Conservation (phyloP, 2,329 filamentous ascomycete genomes). For the Emericellopsis atlantica region DNA sequence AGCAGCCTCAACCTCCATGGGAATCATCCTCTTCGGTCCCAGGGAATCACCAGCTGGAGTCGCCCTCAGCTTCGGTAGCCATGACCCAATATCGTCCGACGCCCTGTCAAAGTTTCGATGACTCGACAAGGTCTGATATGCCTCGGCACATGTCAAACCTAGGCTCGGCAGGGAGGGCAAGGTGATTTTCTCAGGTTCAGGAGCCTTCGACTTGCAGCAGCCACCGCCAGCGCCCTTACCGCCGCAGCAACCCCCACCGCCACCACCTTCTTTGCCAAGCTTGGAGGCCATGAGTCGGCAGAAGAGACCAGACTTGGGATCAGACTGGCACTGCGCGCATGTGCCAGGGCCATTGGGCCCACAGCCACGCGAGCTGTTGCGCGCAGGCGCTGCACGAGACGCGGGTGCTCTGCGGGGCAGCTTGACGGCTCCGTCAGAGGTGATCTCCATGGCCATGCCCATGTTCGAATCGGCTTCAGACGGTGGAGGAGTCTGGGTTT, state of each 20-base stretch:
- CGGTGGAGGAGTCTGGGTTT: constrained; percentile 44
- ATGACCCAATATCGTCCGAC: constrained; percentile 60
- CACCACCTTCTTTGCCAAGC: constrained; percentile 29
- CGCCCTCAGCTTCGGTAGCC: constrained; percentile 62
- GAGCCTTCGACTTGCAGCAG: constrained; percentile 42
- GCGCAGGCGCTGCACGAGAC: constrained; percentile 12
- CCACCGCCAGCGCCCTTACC: constrained; percentile 45
- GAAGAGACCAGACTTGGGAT: constrained; percentile 72
- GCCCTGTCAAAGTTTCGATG: constrained; percentile 66
- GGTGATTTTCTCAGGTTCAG: constrained; percentile 19
- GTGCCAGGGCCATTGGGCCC: constrained; percentile 63
- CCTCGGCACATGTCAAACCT: constrained; percentile 61
- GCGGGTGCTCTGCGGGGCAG: constrained; percentile 29
- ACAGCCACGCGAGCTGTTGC: constrained; percentile 26
- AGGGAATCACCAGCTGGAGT: constrained; percentile 21
- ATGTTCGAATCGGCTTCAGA: constrained; percentile 44
- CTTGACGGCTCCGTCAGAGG: constrained; percentile 47
- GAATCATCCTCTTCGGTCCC: constrained; percentile 17
- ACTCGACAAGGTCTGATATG: constrained; percentile 66
- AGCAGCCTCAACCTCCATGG: constrained; percentile 69
- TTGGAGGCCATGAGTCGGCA: constrained; percentile 68
- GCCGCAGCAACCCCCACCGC: constrained; percentile 45
- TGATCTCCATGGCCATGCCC: constrained; percentile 42
- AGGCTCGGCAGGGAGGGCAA: constrained; percentile 29
- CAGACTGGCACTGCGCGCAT: constrained; percentile 64